Base-by-base conservation (phyloP, 257 asterid species). In the Gentiana straminea region DNA sequence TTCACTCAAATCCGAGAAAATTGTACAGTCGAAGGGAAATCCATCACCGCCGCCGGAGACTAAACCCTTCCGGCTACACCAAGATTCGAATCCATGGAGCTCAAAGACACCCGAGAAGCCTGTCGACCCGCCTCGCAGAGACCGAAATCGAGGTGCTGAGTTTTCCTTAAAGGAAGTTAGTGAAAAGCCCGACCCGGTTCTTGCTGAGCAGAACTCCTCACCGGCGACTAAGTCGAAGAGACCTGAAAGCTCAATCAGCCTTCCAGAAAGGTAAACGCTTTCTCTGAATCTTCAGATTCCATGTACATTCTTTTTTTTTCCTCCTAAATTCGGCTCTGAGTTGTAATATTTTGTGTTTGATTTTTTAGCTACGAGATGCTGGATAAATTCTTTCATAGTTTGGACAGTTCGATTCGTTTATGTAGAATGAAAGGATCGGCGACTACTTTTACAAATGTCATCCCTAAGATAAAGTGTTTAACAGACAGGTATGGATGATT, bases 71-170 rank as follows among this genome's bases (percentile, higher is more conserved):
- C 59, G 45, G 32, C 44, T 41, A 2, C 37, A 45, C 7, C 51
- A n/a, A 35, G 65, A 64, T 24, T 70, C 63, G 51, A 65, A 63
- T 66, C 84, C 83, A 35, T 66, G 64, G 70, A 62, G 69, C 72
- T 80, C 82, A 48, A 72, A 61, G 54, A 86, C 95, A 35, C 97
- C 97, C 0, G 88, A 82, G 48, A 89, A 82, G 75, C 70, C 77
- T 8, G 54, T 58, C 64, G 72, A 72, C 36, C 85, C 77, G 44
- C 86, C 86, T 36, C 84, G 86, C 49, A 69, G 83, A 62, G 9
- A 39, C 33, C 74, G 79, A 56, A 77, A 78, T 55, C 73, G 79
- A 6, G 70, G 68, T 2, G 63, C 83, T 44, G 89, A 77, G 8
- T 50, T 83, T 67, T 83, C 95, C 55, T 59, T 84, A 35, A 77